Base-by-base conservation (phyloP, 2,329 filamentous ascomycete genomes). In the Fusarium nanum region DNA sequence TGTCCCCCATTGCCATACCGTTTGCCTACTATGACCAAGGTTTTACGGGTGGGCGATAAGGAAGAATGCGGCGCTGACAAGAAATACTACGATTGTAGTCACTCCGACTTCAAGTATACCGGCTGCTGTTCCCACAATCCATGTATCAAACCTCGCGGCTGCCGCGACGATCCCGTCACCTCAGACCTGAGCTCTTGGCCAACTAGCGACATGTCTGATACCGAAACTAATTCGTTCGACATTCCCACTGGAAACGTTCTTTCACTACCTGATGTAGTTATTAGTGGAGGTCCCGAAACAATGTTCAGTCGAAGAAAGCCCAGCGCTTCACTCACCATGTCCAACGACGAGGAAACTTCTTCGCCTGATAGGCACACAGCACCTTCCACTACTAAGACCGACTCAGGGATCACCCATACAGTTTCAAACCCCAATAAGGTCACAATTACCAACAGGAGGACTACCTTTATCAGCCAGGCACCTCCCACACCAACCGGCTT, bases 121-220 rank as follows among this genome's bases (percentile, higher is more conserved):
- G 85, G 83, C 20, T 87, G 86, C 70, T 87, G 85, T 72, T 73
- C 76, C 16, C 73, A 79, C 16, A 74, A 85, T 63, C 80, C 84
- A 18, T 87, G 86, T 71, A 64, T 64, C 30, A 53, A 44, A n/a
- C 65, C 65, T 55, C 64, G 44, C 20, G 64, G 65, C 41, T 56
- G 44, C 18, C 52, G 45, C 41, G 59, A 68, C 47, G 23, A 41
- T 20, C 25, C 32, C 25, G 41, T 60, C 48, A 49, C 53, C 41
- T 27, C 48, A 16, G 40, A 58, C 22, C 27, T 34, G 11, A 28
- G 34, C 27, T 32, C 30, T 22, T 44, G 46, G 41, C 25, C 40
- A 22, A 55, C 46, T 34, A 41, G 16, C 37, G 55, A 60, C 25
- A 66, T 62, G 64, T 32, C 49, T 37, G 34, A 48, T 18, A 32